These are phyloP conservation scores for Poa pratensis DNA, from an alignment of 176 grass and related monocot species.

Conservation along the genomic window DNA sequence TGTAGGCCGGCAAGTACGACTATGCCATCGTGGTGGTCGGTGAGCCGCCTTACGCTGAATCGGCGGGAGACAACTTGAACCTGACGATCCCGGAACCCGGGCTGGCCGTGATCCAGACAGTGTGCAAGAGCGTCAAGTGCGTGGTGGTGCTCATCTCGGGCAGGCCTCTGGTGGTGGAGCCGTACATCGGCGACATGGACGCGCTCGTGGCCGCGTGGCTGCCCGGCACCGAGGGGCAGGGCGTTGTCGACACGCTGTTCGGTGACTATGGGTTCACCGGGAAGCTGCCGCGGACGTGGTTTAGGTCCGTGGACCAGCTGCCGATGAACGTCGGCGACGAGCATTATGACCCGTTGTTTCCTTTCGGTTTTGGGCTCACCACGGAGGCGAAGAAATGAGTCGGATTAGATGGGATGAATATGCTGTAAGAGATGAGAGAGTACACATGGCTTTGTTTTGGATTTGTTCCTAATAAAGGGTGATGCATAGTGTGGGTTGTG, in stretches of 20 bases:
- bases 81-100: slow-evolving; percentile 77
- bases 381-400: slow-evolving; percentile 45
- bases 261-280: slow-evolving; percentile 84
- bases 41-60: slow-evolving; percentile 68
- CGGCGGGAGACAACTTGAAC: slow-evolving; percentile 70
- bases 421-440: neutral
- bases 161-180: slow-evolving; percentile 78
- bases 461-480: neutral
- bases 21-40: slow-evolving; percentile 73
- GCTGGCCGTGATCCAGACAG: slow-evolving; percentile 62
- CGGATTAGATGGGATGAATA: neutral
- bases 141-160: slow-evolving; percentile 75
- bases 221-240: slow-evolving; percentile 82
- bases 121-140: slow-evolving; percentile 70
- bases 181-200: slow-evolving; percentile 72
- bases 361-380: slow-evolving; percentile 77
- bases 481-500: neutral
- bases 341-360: slow-evolving; percentile 84
- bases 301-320: slow-evolving; percentile 87
- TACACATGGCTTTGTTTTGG: neutral
- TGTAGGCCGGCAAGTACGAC: slow-evolving; percentile 55
- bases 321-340: slow-evolving; percentile 89
- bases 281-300: slow-evolving; percentile 87
- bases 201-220: slow-evolving; percentile 91
- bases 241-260: slow-evolving; percentile 83